phyloP scores from a whole-genome alignment of 257 asterid genomes.

The Cynanchum wilfordii region DNA sequence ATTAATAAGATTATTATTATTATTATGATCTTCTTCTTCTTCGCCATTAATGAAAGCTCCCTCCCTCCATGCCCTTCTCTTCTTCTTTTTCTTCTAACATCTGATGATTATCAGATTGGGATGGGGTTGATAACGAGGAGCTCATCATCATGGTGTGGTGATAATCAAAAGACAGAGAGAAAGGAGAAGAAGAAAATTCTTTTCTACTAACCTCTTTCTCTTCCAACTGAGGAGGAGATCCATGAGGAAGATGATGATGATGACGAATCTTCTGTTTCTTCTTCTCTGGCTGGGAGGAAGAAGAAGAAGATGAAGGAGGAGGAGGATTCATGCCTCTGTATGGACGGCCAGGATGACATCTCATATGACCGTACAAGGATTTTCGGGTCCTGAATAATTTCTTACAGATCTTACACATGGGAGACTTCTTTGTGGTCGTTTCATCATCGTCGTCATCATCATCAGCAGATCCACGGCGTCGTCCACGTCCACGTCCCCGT shows the following conservation, averaged over 20 bases:
- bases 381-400: constrained; percentile 34
- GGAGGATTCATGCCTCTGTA: constrained; percentile 65
- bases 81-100: not conserved
- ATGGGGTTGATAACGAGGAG: too few species aligned
- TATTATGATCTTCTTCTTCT: too few species aligned
- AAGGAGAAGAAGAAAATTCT: not conserved
- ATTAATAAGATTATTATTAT: too few species aligned
- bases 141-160: not conserved
- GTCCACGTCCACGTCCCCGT: too few species aligned
- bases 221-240: too few species aligned
- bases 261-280: too few species aligned
- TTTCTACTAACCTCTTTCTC: too few species aligned
- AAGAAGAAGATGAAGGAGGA: not conserved
- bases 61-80: too few species aligned
- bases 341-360: constrained; percentile 54
- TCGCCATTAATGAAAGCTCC: too few species aligned
- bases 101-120: too few species aligned
- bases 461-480: not conserved
- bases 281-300: not conserved
- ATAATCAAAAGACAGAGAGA: not conserved
- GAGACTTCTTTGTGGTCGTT: not conserved
- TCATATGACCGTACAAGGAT: constrained; percentile 64
- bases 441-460: too few species aligned
- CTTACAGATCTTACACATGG: constrained; percentile 13
- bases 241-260: too few species aligned